These are phyloP conservation scores for Leccinum fallax DNA, from an alignment of 1,284 basidiomycete genomes.

Conservation along the genomic window DNA sequence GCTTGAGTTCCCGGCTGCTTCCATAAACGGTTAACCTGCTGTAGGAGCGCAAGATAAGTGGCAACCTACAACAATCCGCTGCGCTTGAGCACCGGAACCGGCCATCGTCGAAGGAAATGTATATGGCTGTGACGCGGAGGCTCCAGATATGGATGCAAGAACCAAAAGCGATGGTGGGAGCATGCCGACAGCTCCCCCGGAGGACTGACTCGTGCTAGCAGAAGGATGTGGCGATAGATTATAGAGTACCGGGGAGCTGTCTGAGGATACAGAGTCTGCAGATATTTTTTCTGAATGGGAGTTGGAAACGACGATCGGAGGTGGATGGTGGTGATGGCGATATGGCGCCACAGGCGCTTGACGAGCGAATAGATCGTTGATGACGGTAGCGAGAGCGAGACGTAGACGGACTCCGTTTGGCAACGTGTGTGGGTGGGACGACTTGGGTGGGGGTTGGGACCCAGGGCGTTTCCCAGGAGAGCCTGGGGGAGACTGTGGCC, in stretches of 20 bases:
- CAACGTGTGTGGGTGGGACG: slow-evolving; percentile 56
- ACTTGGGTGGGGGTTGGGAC: slow-evolving; percentile 28
- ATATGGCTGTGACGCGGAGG: slow-evolving; percentile 9
- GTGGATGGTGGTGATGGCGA: slow-evolving; percentile 44
- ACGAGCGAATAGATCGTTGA: slow-evolving; percentile 79
- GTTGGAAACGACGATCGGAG: slow-evolving; percentile 32
- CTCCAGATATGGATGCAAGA: slow-evolving; percentile 42
- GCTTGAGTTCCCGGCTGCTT: slow-evolving; percentile 21
- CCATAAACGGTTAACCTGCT: slow-evolving; percentile 2
- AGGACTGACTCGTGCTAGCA: slow-evolving; percentile 28
- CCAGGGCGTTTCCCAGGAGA: slow-evolving; percentile 42
- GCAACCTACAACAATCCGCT: slow-evolving; percentile 19
- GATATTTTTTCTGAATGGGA: slow-evolving; percentile 30
- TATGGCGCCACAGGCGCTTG: slow-evolving; percentile 59
- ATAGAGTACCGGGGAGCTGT: slow-evolving; percentile 26
- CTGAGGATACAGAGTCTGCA: slow-evolving; percentile 22
- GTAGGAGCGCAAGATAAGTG: not conserved
- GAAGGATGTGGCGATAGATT: slow-evolving; percentile 33
- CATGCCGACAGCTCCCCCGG: slow-evolving; percentile 7
- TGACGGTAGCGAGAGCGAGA: slow-evolving; percentile 66
- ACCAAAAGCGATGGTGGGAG: slow-evolving; percentile 42
- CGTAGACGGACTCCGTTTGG: slow-evolving; percentile 81
- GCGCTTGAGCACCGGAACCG: slow-evolving; percentile 12
- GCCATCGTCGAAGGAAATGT: slow-evolving; percentile 7
- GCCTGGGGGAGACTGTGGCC: slow-evolving; percentile 49